These are phyloP conservation scores for Ceriops tagal DNA, from an alignment of 345 rosid species.

Conservation along the genomic window DNA sequence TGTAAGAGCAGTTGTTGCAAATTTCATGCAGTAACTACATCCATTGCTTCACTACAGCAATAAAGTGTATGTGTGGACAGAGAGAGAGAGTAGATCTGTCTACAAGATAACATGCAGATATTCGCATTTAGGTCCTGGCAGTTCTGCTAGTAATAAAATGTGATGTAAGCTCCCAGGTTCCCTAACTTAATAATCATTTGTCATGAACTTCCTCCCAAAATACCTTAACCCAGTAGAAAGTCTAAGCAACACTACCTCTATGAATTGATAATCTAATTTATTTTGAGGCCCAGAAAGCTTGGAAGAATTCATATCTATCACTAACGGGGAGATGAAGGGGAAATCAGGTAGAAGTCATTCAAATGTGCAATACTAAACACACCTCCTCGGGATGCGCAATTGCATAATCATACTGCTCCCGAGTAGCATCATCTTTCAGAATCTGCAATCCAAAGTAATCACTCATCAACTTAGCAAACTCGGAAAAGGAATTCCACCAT, in stretches of 20 bases:
- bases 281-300: too few relatives aligned
- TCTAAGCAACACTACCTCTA: too few relatives aligned
- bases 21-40: too few relatives aligned
- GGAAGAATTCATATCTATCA: background rate
- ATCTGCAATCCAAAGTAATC: slow-evolving; percentile 43
- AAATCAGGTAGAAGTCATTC: background rate
- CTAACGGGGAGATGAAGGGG: background rate
- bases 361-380: background rate
- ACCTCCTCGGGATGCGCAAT: slow-evolving; percentile 97
- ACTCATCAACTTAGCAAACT: background rate
- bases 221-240: too few relatives aligned
- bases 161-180: too few relatives aligned
- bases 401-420: slow-evolving; percentile 94
- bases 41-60: background rate
- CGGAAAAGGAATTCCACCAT: background rate
- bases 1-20: background rate
- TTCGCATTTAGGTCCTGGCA: background rate
- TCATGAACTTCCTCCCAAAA: too few relatives aligned
- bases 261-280: too few relatives aligned
- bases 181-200: too few relatives aligned
- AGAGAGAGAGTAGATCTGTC: too few relatives aligned
- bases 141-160: too few relatives aligned
- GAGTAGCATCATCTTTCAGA: slow-evolving; percentile 90
- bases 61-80: too few relatives aligned
- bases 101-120: background rate